phyloP scores from a whole-genome alignment of 192 early-diverging fungal species.

The Obelidium mucronatum region DNA sequence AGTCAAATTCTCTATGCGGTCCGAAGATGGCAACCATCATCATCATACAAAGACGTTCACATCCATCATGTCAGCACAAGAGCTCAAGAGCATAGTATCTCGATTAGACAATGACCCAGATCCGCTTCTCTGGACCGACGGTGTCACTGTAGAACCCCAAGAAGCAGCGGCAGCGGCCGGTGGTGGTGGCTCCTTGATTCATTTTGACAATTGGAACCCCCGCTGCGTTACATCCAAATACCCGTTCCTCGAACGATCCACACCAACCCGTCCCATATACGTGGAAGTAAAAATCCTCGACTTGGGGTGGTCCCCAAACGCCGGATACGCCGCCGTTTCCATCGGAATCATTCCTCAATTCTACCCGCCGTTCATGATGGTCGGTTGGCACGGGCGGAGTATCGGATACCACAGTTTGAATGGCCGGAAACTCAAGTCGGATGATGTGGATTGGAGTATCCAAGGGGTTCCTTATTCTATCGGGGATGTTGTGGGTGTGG shows the following conservation, averaged over 20 bases:
- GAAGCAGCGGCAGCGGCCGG: too few relatives aligned
- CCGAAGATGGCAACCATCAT: neutral
- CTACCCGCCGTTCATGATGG: slow-evolving; percentile 16
- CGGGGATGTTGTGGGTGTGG: slow-evolving; percentile 16
- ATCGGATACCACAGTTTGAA: slow-evolving; percentile 9
- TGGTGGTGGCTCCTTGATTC: neutral
- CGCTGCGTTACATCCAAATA: neutral
- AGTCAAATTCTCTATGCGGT: neutral
- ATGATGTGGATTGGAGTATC: neutral
- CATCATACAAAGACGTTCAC: neutral
- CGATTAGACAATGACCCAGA: slow-evolving; percentile 6
- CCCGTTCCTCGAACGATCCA: neutral
- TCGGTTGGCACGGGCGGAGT: neutral
- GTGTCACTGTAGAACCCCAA: neutral
- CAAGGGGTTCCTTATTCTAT: slow-evolving; percentile 4
- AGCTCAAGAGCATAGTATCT: neutral
- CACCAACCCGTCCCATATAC: neutral
- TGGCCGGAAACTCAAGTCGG: neutral
- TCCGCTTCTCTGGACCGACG: slow-evolving; percentile 5
- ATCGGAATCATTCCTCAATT: neutral
- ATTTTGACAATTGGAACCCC: neutral
- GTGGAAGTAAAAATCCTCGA: slow-evolving; percentile 18
- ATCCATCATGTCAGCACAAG: too few relatives aligned
- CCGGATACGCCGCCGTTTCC: neutral
- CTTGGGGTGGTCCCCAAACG: neutral